Base-by-base conservation (phyloP, 768 basidiomycete species). In the Lactarius akahatsu region DNA sequence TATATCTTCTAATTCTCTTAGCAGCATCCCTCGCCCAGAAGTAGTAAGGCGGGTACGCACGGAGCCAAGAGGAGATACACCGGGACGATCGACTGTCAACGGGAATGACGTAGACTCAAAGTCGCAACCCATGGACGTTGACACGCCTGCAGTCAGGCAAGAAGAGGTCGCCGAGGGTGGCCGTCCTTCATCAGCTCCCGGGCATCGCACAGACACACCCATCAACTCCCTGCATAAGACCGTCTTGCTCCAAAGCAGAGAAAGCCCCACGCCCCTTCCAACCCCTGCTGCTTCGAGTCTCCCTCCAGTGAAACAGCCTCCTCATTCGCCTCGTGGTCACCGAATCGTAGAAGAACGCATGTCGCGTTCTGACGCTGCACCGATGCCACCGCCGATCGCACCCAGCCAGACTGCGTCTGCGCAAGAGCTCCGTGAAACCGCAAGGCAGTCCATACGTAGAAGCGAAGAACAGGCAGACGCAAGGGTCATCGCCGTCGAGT, bases 401-500 rank as follows among this genome's bases (percentile, higher is more conserved):
- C 92, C 92, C 2, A 93, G 91, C 71, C 90, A 92, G 71, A 92
- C 91, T 0, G 77, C 80, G 7, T 89, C 88, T 11, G 90, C 91
- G 1, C 89, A 92, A 70, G 91, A 91, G 71, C 80, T 92, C 18
- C 83, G 92, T 59, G 90, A 90, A 73, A 91, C 89, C 2, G 91
- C 91, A 7, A 89, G 88, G 71, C 87, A 89, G 72, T 81, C 85
- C 20, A 75, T 79, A 43, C 60, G 67, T 30, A 55, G 70, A 68
- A 54, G 65, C 74, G 52, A 85, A 72, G 70, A 79, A 73, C 66
- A 68, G 71, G 26, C 83, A 82, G 57, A 80, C 77, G 43, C 72
- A 72, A 36, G 61, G 47, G 15, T 71, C n/a, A 13, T 50, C 34
- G 13, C 64, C 26, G 26, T 23, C 69, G 61, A 72, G 67, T 43